phyloP scores from a whole-genome alignment of 2,329 filamentous ascomycete genomes.

The Xylaria sp. region DNA sequence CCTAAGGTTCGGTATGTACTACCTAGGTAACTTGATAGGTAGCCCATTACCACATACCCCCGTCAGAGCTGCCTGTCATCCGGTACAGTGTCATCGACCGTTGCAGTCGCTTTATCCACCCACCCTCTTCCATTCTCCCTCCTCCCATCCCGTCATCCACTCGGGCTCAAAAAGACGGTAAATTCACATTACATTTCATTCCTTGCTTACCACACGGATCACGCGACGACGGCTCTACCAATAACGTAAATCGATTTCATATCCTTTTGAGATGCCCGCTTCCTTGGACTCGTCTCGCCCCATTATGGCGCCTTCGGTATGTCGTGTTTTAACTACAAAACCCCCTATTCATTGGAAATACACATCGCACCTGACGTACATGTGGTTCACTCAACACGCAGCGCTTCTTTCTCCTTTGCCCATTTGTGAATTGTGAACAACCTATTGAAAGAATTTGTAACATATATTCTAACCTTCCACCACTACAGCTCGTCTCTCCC shows the following conservation, averaged over 20 bases:
- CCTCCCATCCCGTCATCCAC: not conserved
- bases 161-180: not conserved
- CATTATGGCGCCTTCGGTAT: constrained; percentile 71
- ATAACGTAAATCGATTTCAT: constrained; percentile 6
- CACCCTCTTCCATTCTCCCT: not conserved
- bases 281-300: constrained; percentile 70
- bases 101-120: constrained; percentile 2
- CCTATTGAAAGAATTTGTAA: not conserved
- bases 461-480: constrained; percentile 16
- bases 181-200: constrained; percentile 6
- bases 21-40: too few species aligned
- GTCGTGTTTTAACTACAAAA: constrained; percentile 46
- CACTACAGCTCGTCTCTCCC: constrained; percentile 50
- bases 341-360: not conserved
- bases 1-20: constrained; percentile 7
- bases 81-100: not conserved
- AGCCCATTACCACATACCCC: not conserved
- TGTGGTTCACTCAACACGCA: not conserved
- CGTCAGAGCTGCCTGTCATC: not conserved
- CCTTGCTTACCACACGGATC: constrained; percentile 16
- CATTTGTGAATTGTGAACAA: not conserved
- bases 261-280: constrained; percentile 58
- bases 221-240: constrained; percentile 17
- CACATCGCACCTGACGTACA: not conserved
- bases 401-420: not conserved